These are phyloP conservation scores for Dichomitus squalens DNA, from an alignment of 1,284 basidiomycete genomes.

Conservation along the genomic window DNA sequence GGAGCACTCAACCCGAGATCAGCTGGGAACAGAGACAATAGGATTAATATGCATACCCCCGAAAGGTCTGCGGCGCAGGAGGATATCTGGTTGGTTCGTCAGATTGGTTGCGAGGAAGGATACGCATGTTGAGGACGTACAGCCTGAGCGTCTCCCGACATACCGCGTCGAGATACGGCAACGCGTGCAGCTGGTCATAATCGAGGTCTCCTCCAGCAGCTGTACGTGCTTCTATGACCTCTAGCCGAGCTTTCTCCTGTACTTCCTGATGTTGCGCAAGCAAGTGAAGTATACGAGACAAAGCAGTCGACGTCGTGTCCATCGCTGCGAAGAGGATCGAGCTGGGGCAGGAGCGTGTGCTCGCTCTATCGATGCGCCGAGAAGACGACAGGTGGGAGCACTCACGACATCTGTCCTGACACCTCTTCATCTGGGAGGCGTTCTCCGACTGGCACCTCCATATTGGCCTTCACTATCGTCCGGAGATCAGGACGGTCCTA, in stretches of 20 bases:
- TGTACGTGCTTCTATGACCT: slow-evolving; percentile 22
- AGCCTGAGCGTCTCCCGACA: too few relatives aligned
- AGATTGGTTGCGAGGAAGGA: too few relatives aligned
- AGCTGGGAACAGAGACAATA: not conserved
- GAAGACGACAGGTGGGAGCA: not conserved
- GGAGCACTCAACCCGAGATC: not conserved
- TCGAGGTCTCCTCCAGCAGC: slow-evolving; percentile 15
- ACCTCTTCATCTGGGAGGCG: slow-evolving; percentile 29
- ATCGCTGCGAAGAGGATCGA: slow-evolving; percentile 26
- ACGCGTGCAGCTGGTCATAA: slow-evolving; percentile 34
- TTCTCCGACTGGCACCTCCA: slow-evolving; percentile 23
- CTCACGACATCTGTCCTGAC: slow-evolving; percentile 31
- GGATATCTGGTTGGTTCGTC: too few relatives aligned
- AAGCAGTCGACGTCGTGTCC: slow-evolving; percentile 30
- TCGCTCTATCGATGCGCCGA: too few relatives aligned
- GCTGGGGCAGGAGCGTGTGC: not conserved
- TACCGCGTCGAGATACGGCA: slow-evolving; percentile 37
- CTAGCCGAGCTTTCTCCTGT: slow-evolving; percentile 21
- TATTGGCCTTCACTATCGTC: slow-evolving; percentile 27
- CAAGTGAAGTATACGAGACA: slow-evolving; percentile 30
- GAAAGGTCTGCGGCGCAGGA: not conserved
- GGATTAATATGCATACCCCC: slow-evolving; percentile 3
- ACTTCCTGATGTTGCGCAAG: slow-evolving; percentile 10
- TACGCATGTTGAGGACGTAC: too few relatives aligned
- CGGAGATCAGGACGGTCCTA: not conserved